Conservation (phyloP, 441 rosid genomes). For the Breynia disticha region DNA sequence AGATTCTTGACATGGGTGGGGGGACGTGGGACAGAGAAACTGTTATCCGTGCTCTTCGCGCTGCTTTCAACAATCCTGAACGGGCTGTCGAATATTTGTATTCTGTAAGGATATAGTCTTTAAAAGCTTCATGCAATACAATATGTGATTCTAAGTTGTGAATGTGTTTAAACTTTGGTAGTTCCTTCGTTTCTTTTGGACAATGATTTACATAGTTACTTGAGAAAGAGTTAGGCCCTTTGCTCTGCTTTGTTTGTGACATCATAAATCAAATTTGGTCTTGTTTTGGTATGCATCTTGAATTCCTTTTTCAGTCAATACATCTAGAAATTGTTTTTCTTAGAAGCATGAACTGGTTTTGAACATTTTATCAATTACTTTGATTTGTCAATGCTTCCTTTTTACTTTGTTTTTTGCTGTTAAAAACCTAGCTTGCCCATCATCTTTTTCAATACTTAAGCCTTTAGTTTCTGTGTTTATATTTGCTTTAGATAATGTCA, state of each 20-base stretch:
- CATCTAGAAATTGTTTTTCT: no score
- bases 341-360: no score
- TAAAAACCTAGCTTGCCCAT: no score
- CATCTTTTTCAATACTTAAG: no score
- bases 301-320: no score
- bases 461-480: no score
- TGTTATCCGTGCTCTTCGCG: conserved; percentile 81
- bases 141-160: background rate
- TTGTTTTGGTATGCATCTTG: no score
- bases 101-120: conserved; percentile 37
- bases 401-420: no score
- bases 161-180: background rate
- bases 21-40: conserved; percentile 86
- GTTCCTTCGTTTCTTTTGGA: background rate
- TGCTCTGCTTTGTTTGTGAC: background rate
- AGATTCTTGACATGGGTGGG: conserved; percentile 94
- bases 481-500: no score
- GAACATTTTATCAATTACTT: no score
- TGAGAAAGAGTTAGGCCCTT: background rate
- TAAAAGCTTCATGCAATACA: background rate
- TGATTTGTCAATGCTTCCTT: no score
- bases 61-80: conserved; percentile 89
- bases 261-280: background rate
- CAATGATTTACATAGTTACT: background rate
- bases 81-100: conserved; percentile 96